Base-by-base conservation (phyloP, 306 rosid species). In the Casuarina equisetifolia region DNA sequence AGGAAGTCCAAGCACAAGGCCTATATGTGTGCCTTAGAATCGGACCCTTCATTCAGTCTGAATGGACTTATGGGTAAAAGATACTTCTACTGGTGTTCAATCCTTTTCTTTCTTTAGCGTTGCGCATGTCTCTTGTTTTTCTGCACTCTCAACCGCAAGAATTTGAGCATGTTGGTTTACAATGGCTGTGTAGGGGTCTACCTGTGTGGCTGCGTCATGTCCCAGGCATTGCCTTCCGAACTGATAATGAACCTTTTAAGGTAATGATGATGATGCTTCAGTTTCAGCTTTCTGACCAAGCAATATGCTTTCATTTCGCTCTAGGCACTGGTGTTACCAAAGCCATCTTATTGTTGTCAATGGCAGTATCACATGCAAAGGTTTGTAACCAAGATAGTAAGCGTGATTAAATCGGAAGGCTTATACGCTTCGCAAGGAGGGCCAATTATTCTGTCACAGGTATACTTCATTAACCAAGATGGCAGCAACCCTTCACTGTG, bases 371-470 rank as follows among this genome's bases (percentile, higher is more conserved):
- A 92, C 77, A 94, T 94, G 98, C 75, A 88, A 78, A 87, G 73
- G 54, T 94, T 90, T 85, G 84, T 96, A 19, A 12, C 87, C 3
- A 90, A 78, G 82, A 88, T 90, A 54, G 98, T 94, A 44, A 64
- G 81, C 78, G 53, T 87, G 87, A 91, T 95, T 95, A 95, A 92
- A 87, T 76, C 89, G 46, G 89, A 88, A 74, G 82, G 79, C 11
- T 84, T 95, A n/a, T 92, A 63, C 74, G 98, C 97, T 80, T 89
- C 98, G 42, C 97, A 88, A 74, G 98, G 97, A 66, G 98, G 98
- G 40, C 97, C 97, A 6, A 92, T 92, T 78, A 88, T 95, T 83
- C 78, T 92, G 50, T 92, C 97, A 2, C 97, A 94, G 94, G 97
- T 94, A 86, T 68, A 38, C 43, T 3, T 4, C 70, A 16, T 69